A percentile compares a stretch with the other conserved stretches of the same genome.
These are phyloP conservation scores for Rhinocladiella mackenziei DNA, from an alignment of 2,329 filamentous ascomycete species.

Conservation along the genomic window DNA sequence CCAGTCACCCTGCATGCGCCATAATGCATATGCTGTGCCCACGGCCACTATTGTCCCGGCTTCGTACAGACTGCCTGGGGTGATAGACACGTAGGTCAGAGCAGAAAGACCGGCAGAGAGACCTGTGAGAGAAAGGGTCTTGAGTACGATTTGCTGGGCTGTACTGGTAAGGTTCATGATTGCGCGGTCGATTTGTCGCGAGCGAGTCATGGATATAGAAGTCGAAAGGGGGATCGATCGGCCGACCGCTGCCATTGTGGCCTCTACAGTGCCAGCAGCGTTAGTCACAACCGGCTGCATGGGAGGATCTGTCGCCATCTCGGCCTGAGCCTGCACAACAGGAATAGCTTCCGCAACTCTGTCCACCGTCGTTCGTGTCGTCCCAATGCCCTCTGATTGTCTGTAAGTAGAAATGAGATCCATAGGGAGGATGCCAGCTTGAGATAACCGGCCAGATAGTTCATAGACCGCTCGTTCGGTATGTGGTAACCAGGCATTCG, in stretches of 20 bases:
- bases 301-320: slow-evolving; percentile 14
- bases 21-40: slow-evolving; percentile 55
- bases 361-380: background rate
- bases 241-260: slow-evolving; percentile 17
- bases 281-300: slow-evolving; percentile 25
- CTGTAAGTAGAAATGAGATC: slow-evolving; percentile 4
- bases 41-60: slow-evolving; percentile 57
- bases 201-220: slow-evolving; percentile 70
- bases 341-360: slow-evolving; percentile 4
- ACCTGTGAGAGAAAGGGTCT: slow-evolving; percentile 66
- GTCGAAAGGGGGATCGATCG: slow-evolving; percentile 59
- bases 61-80: slow-evolving; percentile 52
- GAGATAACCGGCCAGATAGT: slow-evolving; percentile 70
- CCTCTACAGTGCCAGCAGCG: slow-evolving; percentile 23
- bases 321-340: slow-evolving; percentile 21
- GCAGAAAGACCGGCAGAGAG: slow-evolving; percentile 51
- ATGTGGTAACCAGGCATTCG: slow-evolving; percentile 68
- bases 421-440: slow-evolving; percentile 47
- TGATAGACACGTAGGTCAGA: slow-evolving; percentile 53
- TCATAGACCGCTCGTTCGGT: slow-evolving; percentile 81
- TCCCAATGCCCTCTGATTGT: background rate
- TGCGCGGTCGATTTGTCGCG: slow-evolving; percentile 61
- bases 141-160: slow-evolving; percentile 69
- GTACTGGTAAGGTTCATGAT: slow-evolving; percentile 68
- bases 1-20: slow-evolving; percentile 58